Percentiles rank a stretch among this genome's conserved stretches.
Evolutionary conservation across 768 basidiomycete genomes (phyloP).

Genomic region (Boletus huronensis): DNA sequence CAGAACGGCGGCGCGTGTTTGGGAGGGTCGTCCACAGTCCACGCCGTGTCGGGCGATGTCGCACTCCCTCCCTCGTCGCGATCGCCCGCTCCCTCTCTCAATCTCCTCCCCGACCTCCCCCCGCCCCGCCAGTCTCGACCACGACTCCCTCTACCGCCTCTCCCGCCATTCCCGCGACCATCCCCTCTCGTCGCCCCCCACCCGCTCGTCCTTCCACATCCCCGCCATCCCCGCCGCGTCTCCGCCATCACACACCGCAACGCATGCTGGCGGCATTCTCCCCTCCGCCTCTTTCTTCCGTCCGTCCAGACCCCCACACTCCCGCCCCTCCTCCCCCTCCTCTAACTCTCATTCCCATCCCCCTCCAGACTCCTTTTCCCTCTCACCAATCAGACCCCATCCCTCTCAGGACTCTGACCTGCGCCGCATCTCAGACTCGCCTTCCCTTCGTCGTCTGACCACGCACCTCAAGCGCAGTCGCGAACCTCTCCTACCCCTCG

Average conservation of each 20-base stretch:
- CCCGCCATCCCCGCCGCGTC: conserved; percentile 14
- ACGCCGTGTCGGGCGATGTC: neutral
- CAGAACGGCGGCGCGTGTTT: neutral
- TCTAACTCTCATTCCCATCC: conserved; percentile 29
- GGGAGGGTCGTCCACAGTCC: neutral
- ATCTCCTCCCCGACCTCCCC: neutral
- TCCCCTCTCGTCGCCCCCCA: conserved; percentile 28
- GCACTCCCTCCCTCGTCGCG: neutral
- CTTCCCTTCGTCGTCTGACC: conserved; percentile 28
- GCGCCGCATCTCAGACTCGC: conserved; percentile 24
- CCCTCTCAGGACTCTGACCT: conserved; percentile 42
- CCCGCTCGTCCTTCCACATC: conserved; percentile 25
- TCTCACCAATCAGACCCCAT: conserved; percentile 38
- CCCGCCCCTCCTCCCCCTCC: conserved; percentile 37
- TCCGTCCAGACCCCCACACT: conserved; percentile 58
- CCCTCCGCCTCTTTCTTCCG: conserved; percentile 79
- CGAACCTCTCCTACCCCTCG: conserved; percentile 66
- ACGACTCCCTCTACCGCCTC: conserved; percentile 7
- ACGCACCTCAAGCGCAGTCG: conserved; percentile 60
- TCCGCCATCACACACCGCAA: conserved; percentile 57
- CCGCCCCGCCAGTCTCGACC: conserved; percentile 17
- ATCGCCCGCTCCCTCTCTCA: conserved; percentile 1
- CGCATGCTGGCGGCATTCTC: conserved; percentile 71
- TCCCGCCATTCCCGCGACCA: conserved; percentile 10
- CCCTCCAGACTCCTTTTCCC: conserved; percentile 35